Percentiles rank a stretch among this genome's conserved stretches.
Conservation (phyloP, 2,329 filamentous ascomycete species). For the Fusarium aywerte region DNA sequence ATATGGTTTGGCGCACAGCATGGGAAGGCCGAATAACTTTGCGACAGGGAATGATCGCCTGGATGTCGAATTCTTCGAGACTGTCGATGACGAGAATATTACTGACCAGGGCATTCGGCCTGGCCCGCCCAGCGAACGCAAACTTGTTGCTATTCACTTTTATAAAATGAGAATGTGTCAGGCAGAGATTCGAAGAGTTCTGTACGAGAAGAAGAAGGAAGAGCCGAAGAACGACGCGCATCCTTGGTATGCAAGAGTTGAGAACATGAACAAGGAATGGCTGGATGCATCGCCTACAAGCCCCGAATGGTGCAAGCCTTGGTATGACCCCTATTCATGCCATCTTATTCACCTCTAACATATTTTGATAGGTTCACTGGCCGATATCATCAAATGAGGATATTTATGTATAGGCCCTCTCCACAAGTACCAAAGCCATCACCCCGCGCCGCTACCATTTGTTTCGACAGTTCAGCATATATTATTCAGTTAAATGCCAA, state of each 20-base stretch:
- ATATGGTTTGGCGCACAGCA: slow-evolving; percentile 83
- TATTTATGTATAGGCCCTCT: slow-evolving; percentile 88
- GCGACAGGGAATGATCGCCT: slow-evolving; percentile 84
- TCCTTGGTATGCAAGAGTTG: slow-evolving; percentile 87
- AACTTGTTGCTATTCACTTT: slow-evolving; percentile 90
- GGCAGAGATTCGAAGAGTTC: slow-evolving; percentile 83
- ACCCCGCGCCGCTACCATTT: slow-evolving; percentile 78
- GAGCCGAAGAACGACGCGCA: slow-evolving; percentile 83
- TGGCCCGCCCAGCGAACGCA: slow-evolving; percentile 80
- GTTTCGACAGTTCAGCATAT: slow-evolving; percentile 83
- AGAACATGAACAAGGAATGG: slow-evolving; percentile 83
- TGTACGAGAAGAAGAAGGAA: slow-evolving; percentile 85
- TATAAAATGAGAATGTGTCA: slow-evolving; percentile 91
- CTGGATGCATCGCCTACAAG: slow-evolving; percentile 78
- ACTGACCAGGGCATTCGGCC: slow-evolving; percentile 78
- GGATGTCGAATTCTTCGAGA: slow-evolving; percentile 85
- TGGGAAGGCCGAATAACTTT: slow-evolving; percentile 88
- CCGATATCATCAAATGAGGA: slow-evolving; percentile 86
- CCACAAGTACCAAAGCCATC: slow-evolving; percentile 92
- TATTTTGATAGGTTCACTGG: slow-evolving; percentile 65
- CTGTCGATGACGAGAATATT: slow-evolving; percentile 85
- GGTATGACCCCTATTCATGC: slow-evolving; percentile 64
- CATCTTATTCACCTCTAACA: slow-evolving; percentile 15
- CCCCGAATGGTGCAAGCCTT: slow-evolving; percentile 77
- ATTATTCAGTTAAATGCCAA: slow-evolving; percentile 84